phyloP scores from a whole-genome alignment of 805 yeast genomes.

The Sporopachydermia quercuum region DNA sequence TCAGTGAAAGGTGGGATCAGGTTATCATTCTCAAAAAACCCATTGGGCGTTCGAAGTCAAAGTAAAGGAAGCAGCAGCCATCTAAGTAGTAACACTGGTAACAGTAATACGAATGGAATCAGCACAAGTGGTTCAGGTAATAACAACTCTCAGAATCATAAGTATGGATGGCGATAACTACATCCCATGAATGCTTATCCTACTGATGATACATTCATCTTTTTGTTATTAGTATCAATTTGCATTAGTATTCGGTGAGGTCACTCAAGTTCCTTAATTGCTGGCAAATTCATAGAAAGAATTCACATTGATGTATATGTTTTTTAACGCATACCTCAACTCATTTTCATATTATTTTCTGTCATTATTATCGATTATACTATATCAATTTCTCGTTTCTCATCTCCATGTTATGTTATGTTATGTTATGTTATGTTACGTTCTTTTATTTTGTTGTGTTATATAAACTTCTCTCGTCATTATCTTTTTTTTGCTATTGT shows the following conservation, averaged over 20 bases:
- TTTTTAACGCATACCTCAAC: too few species aligned
- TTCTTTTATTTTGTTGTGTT: background rate
- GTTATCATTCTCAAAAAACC: slow-evolving; percentile 87
- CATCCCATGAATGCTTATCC: too few species aligned
- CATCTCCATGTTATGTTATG: background rate
- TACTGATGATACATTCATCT: too few species aligned
- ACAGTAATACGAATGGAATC: background rate
- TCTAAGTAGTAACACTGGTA: background rate
- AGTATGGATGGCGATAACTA: background rate
- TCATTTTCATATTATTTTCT: too few species aligned
- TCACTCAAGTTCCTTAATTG: too few species aligned
- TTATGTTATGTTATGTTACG: background rate
- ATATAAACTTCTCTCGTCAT: background rate
- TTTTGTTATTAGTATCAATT: too few species aligned
- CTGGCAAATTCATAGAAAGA: too few species aligned
- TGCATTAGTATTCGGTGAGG: too few species aligned
- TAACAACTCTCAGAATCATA: background rate
- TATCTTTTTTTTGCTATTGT: background rate
- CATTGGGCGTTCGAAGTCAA: slow-evolving; percentile 86
- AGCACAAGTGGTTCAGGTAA: background rate
- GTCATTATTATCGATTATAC: too few species aligned
- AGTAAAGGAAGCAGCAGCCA: background rate
- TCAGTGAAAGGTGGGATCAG: slow-evolving; percentile 90
- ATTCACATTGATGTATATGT: too few species aligned
- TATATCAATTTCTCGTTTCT: too few species aligned